Evolutionary conservation across 768 basidiomycete species (phyloP), one percentile per base, ranked within the genome.

Genomic region (Russula earlei): DNA sequence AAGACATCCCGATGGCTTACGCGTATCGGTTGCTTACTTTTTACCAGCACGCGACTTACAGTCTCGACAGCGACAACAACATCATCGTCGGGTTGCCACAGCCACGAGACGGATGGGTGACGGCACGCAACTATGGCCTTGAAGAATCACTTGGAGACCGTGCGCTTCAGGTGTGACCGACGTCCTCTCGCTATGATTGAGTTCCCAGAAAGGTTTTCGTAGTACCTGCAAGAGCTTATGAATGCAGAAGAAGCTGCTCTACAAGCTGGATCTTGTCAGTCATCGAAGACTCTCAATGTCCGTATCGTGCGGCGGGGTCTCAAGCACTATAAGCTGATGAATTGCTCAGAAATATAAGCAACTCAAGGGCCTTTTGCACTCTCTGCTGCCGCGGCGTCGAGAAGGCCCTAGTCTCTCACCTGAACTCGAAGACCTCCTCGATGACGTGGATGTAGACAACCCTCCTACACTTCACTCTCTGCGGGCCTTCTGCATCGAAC

Each of bases 141-240:
- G 49, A 48, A 19, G 59, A 62, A 24, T 57, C 62, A 7, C 54
- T 62, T 22, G 55, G 31, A 1, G 59, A 55, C 11, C 51, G 59
- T 25, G 59, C 36, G 37, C 50, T 57, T 11, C 55, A 61, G 41
- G 62, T 57, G 10, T 20, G 52, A 22, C 36, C 22, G 14, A 41
- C 17, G 25, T 5, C 20, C 12, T 14, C 2, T 41, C 17, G 22
- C 20, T 9, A 19, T 25, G 37, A 17, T 33, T 17, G 1, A 5
- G 22, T 2, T 47, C 25, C 12, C 37, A 33, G 22, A 20, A 31
- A 27, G 24, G 0, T 12, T 3, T 15, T 44, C 24, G 11, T 9
- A 62, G 59, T 54, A 52, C 47, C 49, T 62, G 1, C 53, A 52
- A 29, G 62, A 62, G 15, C 52, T 61, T 9, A 56, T 60, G 56